phyloP scores from a whole-genome alignment of 1,284 basidiomycete genomes.

The Agroathelia rolfsii region DNA sequence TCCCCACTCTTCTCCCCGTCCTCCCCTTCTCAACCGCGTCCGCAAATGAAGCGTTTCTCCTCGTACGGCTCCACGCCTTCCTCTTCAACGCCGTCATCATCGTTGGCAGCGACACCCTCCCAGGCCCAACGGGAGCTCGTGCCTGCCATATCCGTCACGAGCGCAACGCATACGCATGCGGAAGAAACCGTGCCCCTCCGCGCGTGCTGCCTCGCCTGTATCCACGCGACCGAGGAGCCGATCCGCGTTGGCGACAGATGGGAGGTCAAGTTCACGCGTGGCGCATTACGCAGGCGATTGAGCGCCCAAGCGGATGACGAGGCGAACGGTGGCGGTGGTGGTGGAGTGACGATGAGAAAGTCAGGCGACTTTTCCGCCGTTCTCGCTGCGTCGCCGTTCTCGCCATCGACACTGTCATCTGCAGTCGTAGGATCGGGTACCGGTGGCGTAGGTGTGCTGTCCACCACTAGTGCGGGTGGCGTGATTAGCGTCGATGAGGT shows the following conservation, averaged over 20 bases:
- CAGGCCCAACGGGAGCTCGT: slow-evolving; percentile 10
- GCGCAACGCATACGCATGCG: slow-evolving; percentile 21
- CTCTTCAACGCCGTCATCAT: slow-evolving; percentile 2
- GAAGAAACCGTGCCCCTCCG: slow-evolving; percentile 49
- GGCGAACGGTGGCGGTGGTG: slow-evolving; percentile 16
- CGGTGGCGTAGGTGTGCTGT: too few species aligned
- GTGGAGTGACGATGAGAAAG: slow-evolving; percentile 17
- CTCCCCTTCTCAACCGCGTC: not conserved
- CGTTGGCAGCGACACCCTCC: slow-evolving; percentile 5
- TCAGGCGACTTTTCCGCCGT: slow-evolving; percentile 6
- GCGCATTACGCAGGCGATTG: slow-evolving; percentile 47
- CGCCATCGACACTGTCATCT: slow-evolving; percentile 10
- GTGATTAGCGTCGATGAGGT: slow-evolving; percentile 51
- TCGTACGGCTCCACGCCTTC: slow-evolving; percentile 5
- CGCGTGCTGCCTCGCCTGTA: slow-evolving; percentile 48
- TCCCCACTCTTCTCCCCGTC: slow-evolving; percentile 13
- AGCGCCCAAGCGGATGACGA: slow-evolving; percentile 31
- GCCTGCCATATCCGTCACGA: slow-evolving; percentile 12
- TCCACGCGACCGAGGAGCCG: slow-evolving; percentile 36
- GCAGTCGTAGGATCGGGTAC: too few species aligned
- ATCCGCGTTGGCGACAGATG: slow-evolving; percentile 37
- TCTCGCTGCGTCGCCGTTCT: slow-evolving; percentile 15
- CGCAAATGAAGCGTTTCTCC: not conserved
- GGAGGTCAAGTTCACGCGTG: slow-evolving; percentile 50
- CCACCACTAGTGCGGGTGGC: too few species aligned